Evolutionary conservation across 1,139 yeast genomes (phyloP).

Genomic region (Lodderomyces oxycetoniae): DNA sequence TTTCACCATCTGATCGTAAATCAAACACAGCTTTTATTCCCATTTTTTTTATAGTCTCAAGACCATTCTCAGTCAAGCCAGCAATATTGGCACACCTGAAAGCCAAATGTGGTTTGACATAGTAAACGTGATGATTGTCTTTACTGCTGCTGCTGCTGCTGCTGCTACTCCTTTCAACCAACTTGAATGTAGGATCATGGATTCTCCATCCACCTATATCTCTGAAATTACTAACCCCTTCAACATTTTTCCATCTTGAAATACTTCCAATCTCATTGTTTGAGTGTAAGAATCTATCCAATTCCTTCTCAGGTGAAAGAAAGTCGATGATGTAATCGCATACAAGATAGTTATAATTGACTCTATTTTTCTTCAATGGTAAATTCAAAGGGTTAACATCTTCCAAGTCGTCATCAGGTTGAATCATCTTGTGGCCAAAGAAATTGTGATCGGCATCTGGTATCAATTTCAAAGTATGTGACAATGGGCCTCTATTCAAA

Average conservation of each 20-base stretch:
- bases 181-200: constrained; percentile 24
- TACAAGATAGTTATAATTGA: constrained; percentile 58
- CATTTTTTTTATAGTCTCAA: constrained; percentile 33
- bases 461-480: constrained; percentile 56
- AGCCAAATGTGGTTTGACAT: constrained; percentile 51
- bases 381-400: constrained; percentile 33
- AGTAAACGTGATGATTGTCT: constrained; percentile 19
- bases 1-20: constrained; percentile 62
- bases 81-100: constrained; percentile 65
- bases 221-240: constrained; percentile 69
- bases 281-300: constrained; percentile 45
- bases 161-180: constrained; percentile 7
- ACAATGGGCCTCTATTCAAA: constrained; percentile 45
- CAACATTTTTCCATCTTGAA: constrained; percentile 57
- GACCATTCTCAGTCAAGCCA: constrained; percentile 45
- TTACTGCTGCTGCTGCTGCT: background rate
- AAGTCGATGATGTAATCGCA: constrained; percentile 49
- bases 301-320: constrained; percentile 47
- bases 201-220: constrained; percentile 77
- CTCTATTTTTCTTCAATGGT: constrained; percentile 39
- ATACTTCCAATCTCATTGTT: constrained; percentile 34
- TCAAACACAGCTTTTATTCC: constrained; percentile 62
- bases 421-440: constrained; percentile 45
- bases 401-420: constrained; percentile 24
- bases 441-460: constrained; percentile 78